phyloP scores from a whole-genome alignment of 345 rosid genomes.

The Crucihimalaya himalaica region DNA sequence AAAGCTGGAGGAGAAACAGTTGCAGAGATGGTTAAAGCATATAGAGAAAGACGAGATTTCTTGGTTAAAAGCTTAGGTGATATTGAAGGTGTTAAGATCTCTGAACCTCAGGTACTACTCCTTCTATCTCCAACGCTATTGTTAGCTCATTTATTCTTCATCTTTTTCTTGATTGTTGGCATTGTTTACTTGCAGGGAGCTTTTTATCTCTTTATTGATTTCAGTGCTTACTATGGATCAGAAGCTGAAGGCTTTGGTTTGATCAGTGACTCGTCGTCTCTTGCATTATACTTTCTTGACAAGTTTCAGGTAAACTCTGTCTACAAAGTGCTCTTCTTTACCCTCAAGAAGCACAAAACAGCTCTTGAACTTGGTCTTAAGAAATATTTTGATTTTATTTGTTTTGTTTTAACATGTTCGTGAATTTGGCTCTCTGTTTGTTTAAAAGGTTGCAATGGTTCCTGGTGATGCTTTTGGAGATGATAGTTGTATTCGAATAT shows the following conservation, averaged over 20 bases:
- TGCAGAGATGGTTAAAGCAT: conserved; percentile 81
- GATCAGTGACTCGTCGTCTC: conserved; percentile 64
- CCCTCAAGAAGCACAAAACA: not conserved
- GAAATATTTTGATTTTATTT: not conserved
- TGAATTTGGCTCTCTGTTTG: conserved; percentile 11
- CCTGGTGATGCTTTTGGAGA: conserved; percentile 99
- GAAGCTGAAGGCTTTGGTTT: conserved; percentile 78
- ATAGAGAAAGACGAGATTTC: conserved; percentile 88
- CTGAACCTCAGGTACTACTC: conserved; percentile 78
- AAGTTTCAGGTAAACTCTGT: conserved; percentile 39
- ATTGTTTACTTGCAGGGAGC: conserved; percentile 72
- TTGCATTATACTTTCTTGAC: conserved; percentile 63
- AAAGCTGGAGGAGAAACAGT: conserved; percentile 93
- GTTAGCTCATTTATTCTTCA: conserved; percentile 6
- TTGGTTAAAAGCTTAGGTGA: conserved; percentile 76
- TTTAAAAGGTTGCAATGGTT: conserved; percentile 77
- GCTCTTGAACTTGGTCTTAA: not conserved
- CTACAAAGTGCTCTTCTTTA: not conserved
- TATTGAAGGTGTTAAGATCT: conserved; percentile 76
- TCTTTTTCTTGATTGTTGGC: not conserved
- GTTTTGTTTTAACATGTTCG: not conserved
- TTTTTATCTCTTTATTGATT: conserved; percentile 83
- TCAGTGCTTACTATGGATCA: conserved; percentile 80
- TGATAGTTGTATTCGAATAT: conserved; percentile 80
- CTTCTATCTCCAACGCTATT: not conserved